phyloP scores from a whole-genome alignment of 352 stramenopile species.

The Peronospora farinosa region DNA sequence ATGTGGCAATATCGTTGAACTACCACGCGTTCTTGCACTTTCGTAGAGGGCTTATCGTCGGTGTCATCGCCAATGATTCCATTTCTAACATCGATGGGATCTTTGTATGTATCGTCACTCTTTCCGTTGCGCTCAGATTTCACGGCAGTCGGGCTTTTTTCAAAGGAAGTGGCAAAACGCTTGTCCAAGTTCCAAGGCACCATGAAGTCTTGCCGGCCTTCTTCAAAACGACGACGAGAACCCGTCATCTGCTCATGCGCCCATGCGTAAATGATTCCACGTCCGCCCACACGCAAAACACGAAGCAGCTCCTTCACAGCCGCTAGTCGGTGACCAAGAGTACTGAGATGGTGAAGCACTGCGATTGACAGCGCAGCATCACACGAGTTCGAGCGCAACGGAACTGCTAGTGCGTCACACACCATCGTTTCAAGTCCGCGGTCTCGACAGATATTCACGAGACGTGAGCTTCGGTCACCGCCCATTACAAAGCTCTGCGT shows the following conservation, averaged over 20 bases:
- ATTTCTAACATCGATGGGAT: slow-evolving; percentile 7
- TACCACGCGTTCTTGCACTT: slow-evolving; percentile 34
- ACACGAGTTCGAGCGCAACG: slow-evolving; percentile 64
- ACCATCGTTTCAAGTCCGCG: slow-evolving; percentile 67
- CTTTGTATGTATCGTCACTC: slow-evolving; percentile 3
- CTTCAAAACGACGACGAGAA: slow-evolving; percentile 73
- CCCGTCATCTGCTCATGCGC: slow-evolving; percentile 75
- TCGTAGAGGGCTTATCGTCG: slow-evolving; percentile 2
- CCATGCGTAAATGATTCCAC: slow-evolving; percentile 82
- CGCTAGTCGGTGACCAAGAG: slow-evolving; percentile 52
- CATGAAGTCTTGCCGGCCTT: slow-evolving; percentile 75
- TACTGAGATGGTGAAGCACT: slow-evolving; percentile 81
- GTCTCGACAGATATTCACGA: slow-evolving; percentile 59
- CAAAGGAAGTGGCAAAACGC: slow-evolving; percentile 39
- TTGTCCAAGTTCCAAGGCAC: slow-evolving; percentile 85
- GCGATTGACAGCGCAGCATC: slow-evolving; percentile 81
- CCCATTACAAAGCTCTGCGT: slow-evolving; percentile 46
- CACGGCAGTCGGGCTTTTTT: slow-evolving; percentile 5
- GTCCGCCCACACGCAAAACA: slow-evolving; percentile 60
- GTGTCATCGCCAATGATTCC: slow-evolving; percentile 9
- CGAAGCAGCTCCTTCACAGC: slow-evolving; percentile 75
- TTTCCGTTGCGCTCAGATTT: slow-evolving; percentile 8
- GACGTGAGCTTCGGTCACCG: slow-evolving; percentile 55
- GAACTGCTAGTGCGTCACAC: slow-evolving; percentile 62
- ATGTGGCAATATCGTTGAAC: slow-evolving; percentile 87